Evolutionary conservation across 208 protist species (phyloP), one percentile per base, ranked within the genome.

Genomic region (Herpetomonas muscarum): DNA sequence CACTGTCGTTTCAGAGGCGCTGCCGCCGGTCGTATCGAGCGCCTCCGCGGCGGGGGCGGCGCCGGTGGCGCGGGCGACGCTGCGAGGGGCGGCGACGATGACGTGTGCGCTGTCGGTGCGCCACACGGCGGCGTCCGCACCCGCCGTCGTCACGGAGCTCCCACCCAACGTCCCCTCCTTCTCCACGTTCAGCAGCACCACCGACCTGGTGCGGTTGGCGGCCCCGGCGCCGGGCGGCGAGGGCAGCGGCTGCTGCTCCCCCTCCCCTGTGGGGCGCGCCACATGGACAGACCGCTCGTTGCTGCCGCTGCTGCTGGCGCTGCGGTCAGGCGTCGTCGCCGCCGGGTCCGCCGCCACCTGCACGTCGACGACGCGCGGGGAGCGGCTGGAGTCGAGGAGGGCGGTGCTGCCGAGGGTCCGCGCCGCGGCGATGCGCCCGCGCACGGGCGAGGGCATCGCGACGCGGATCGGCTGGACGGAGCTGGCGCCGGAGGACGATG

Each of bases 61-160:
- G 2, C 4, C 0, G 19, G 48, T 55, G 17, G 1, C 30, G 25
- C 36, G 5, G 13, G 57, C 32, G 36, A 55, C 32, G 2, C 37
- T 45, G 36, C 28, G 21, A 1, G 34, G 28, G 4, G 17, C 41
- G 41, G 4, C 5, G 17, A 46, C 41, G 15, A 49, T 26, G 5
- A 61, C 55, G 32, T 61, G 55, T 25, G 55, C 52, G 39, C 52
- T 44, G 45, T 61, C 55, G 2, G 39, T 49, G 22, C 30, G 39
- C 29, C 19, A 21, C 2, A 61, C 17, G 2, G 52, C 7, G 17
- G 31, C 21, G 25, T 52, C 41, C 0, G 41, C 12, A 28, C 36
- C 9, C n/a, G 30, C 26, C 12, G 3, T 4, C 37, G 12, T 21
- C 6, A 10, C 25, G 3, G 10, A 1, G 31, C 12, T 25, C 34